Conservation (phyloP, 306 rosid species). For the Glycine tomentella region DNA sequence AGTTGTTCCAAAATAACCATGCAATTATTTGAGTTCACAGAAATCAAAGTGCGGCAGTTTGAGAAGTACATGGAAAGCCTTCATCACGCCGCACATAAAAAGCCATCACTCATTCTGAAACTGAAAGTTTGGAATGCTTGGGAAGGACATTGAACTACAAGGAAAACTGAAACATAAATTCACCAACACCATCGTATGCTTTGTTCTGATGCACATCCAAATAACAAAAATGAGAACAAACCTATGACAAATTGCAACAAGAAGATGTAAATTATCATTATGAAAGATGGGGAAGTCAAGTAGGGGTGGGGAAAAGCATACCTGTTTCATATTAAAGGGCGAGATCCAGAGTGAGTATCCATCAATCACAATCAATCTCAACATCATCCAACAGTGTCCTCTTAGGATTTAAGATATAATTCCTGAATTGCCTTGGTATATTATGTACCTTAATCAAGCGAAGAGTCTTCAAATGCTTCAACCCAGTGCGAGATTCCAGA, state of each 20-base stretch:
- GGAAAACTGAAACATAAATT: constrained; percentile 13
- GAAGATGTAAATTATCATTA: constrained; percentile 18
- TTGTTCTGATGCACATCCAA: background rate
- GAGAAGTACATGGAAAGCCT: constrained; percentile 31
- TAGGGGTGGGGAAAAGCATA: constrained; percentile 6
- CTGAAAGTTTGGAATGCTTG: no score
- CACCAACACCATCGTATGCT: background rate
- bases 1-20: background rate
- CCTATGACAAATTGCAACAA: background rate
- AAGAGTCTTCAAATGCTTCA: constrained; percentile 45
- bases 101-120: no score
- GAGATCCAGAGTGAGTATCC: background rate
- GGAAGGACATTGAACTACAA: no score
- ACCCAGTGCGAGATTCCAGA: background rate
- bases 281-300: constrained; percentile 11
- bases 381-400: background rate
- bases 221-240: background rate
- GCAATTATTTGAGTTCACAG: background rate
- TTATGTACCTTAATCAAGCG: constrained; percentile 33
- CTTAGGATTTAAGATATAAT: background rate
- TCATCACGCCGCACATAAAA: background rate
- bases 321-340: background rate
- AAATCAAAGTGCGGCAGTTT: no score
- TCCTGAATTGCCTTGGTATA: constrained; percentile 27
- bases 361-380: constrained; percentile 18